phyloP scores from a whole-genome alignment of 805 yeast species.

The Candida sithepensis region DNA sequence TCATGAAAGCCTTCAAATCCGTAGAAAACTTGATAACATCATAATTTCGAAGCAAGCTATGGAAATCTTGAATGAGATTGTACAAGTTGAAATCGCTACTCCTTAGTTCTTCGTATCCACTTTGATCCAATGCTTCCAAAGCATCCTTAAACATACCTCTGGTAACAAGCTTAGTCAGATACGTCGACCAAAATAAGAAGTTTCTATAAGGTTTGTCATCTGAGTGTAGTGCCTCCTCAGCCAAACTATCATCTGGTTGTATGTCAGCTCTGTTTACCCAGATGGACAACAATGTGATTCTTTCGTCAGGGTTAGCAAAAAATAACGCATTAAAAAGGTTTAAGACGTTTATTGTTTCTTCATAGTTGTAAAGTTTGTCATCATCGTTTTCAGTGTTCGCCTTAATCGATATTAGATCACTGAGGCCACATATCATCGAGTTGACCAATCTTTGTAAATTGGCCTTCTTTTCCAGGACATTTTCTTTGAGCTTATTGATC shows the following conservation, averaged over 20 bases:
- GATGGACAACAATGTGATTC: constrained; percentile 42
- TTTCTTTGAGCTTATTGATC: constrained; percentile 31
- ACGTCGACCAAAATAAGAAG: constrained; percentile 59
- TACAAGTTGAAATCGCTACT: constrained; percentile 30
- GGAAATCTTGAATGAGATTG: constrained; percentile 39
- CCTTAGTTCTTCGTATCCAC: constrained; percentile 39
- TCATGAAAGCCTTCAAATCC: constrained; percentile 39
- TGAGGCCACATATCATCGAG: constrained; percentile 27
- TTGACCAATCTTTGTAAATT: constrained; percentile 29
- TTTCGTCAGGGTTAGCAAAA: constrained; percentile 39
- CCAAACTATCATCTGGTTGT: constrained; percentile 52
- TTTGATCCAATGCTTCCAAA: constrained; percentile 40
- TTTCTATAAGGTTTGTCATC: constrained; percentile 43
- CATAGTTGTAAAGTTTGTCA: constrained; percentile 27
- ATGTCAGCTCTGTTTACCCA: constrained; percentile 75
- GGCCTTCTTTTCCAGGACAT: constrained; percentile 33
- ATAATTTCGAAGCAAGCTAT: constrained; percentile 38
- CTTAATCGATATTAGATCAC: constrained; percentile 28
- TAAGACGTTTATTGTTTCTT: constrained; percentile 47
- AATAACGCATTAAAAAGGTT: constrained; percentile 55
- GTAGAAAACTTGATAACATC: constrained; percentile 31
- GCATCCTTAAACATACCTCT: constrained; percentile 65
- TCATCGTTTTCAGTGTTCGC: constrained; percentile 17
- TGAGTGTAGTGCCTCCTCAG: constrained; percentile 40
- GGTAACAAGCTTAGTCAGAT: constrained; percentile 49